Conservation (phyloP, 768 basidiomycete species). For the Xerocomellus intermedius region DNA sequence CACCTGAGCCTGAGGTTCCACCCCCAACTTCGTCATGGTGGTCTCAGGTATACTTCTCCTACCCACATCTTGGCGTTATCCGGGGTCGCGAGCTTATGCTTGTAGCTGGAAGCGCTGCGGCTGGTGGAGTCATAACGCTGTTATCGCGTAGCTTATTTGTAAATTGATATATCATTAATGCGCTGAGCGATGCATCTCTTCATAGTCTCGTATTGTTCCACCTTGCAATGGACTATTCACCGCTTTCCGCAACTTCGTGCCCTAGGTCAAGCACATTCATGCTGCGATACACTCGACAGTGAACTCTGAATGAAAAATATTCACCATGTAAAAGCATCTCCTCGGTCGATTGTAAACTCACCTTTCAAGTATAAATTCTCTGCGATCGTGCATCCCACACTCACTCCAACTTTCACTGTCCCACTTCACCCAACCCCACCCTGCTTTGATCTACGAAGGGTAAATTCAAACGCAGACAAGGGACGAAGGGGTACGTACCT, state of each 20-base stretch:
- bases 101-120: conserved; percentile 29
- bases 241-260: conserved; percentile 4
- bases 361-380: conserved; percentile 51
- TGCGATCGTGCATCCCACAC: conserved; percentile 39
- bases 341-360: conserved; percentile 9
- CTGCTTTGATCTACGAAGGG: conserved; percentile 52
- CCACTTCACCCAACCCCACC: conserved; percentile 70
- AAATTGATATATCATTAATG: conserved; percentile 12
- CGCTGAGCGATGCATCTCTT: background rate
- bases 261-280: conserved; percentile 4
- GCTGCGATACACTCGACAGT: conserved; percentile 32
- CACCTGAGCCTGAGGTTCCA: background rate
- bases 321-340: background rate
- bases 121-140: conserved; percentile 27
- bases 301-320: conserved; percentile 18
- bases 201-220: background rate
- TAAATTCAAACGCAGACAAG: background rate
- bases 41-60: conserved; percentile 7
- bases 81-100: conserved; percentile 25
- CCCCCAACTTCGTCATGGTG: conserved; percentile 5
- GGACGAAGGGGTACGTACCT: conserved; percentile 40
- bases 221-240: background rate
- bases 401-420: conserved; percentile 48
- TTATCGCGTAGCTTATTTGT: conserved; percentile 20
- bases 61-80: conserved; percentile 10